Conservation (phyloP, 805 yeast species). For the Cyberlindnera meyerae region DNA sequence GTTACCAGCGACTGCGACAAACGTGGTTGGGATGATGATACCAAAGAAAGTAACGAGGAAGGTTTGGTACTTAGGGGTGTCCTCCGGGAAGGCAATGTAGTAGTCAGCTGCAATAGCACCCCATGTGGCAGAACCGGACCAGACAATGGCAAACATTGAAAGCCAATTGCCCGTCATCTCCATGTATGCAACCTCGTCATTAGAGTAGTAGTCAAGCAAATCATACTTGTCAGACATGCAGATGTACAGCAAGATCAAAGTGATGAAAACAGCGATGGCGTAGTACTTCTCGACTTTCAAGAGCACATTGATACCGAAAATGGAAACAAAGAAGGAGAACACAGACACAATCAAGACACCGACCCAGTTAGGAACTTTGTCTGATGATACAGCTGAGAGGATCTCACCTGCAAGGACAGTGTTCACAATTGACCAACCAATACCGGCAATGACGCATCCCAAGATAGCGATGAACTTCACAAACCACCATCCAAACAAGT, state of each 20-base stretch:
- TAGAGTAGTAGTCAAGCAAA: constrained; percentile 29
- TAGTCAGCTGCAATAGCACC: constrained; percentile 84
- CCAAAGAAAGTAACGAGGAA: constrained; percentile 62
- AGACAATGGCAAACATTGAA: constrained; percentile 68
- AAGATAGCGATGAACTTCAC: constrained; percentile 72
- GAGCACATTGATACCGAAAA: constrained; percentile 73
- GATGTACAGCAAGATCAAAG: constrained; percentile 65
- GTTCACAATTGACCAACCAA: constrained; percentile 88
- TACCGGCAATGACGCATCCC: constrained; percentile 60
- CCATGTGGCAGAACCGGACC: constrained; percentile 85
- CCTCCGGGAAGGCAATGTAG: constrained; percentile 74
- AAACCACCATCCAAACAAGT: constrained; percentile 80
- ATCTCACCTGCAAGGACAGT: constrained; percentile 87
- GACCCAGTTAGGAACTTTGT: constrained; percentile 60
- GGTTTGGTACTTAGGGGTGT: constrained; percentile 48
- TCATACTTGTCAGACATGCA: constrained; percentile 46
- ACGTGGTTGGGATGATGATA: constrained; percentile 63
- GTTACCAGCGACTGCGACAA: constrained; percentile 69
- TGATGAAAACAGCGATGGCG: constrained; percentile 62
- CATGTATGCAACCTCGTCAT: constrained; percentile 25
- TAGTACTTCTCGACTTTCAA: constrained; percentile 62
- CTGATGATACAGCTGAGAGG: constrained; percentile 57
- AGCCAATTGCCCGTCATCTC: constrained; percentile 63
- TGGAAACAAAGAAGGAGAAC: constrained; percentile 59
- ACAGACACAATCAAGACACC: constrained; percentile 71